Conservation (phyloP, 192 early-diverging fungal genomes). For the Radiomyces spectabilis region DNA sequence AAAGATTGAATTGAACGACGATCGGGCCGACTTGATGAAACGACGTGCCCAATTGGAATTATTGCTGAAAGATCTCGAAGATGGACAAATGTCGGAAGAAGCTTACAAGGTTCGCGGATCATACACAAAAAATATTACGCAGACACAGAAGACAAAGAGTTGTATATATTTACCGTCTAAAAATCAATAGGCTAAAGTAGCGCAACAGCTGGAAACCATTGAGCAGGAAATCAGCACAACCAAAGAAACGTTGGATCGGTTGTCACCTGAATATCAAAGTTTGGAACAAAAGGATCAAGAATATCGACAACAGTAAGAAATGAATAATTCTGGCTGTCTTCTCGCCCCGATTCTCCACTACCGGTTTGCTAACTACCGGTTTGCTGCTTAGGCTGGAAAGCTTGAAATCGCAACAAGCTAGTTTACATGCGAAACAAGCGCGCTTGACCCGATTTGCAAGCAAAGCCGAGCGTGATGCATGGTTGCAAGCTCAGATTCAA, state of each 20-base stretch:
- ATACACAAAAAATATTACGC: no score
- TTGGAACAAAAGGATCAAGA: conserved; percentile 47
- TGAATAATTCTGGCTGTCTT: neutral
- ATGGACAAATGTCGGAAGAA: conserved; percentile 37
- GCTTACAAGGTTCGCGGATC: conserved; percentile 34
- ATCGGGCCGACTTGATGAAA: conserved; percentile 70
- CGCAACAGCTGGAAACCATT: conserved; percentile 24
- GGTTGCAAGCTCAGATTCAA: conserved; percentile 63
- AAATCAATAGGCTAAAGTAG: conserved; percentile 5
- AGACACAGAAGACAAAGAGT: neutral
- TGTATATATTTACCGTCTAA: no score
- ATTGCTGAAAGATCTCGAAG: conserved; percentile 74
- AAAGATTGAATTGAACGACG: conserved; percentile 62
- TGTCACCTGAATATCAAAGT: conserved; percentile 60
- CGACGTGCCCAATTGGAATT: conserved; percentile 73
- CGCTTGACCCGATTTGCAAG: conserved; percentile 70
- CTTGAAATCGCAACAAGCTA: conserved; percentile 61
- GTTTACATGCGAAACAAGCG: conserved; percentile 81
- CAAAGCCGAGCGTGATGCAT: conserved; percentile 71
- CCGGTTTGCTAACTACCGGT: no score
- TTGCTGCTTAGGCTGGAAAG: conserved; percentile 43
- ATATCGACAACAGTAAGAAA: conserved; percentile 56
- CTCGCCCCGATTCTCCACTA: neutral
- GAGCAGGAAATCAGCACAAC: conserved; percentile 53
- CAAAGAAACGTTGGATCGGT: conserved; percentile 52